A percentile compares a stretch with the other conserved stretches of the same genome.
These are phyloP conservation scores for rapeseed (Brassica napus) DNA, from an alignment of 345 rosid genomes.

Conservation along the genomic window DNA sequence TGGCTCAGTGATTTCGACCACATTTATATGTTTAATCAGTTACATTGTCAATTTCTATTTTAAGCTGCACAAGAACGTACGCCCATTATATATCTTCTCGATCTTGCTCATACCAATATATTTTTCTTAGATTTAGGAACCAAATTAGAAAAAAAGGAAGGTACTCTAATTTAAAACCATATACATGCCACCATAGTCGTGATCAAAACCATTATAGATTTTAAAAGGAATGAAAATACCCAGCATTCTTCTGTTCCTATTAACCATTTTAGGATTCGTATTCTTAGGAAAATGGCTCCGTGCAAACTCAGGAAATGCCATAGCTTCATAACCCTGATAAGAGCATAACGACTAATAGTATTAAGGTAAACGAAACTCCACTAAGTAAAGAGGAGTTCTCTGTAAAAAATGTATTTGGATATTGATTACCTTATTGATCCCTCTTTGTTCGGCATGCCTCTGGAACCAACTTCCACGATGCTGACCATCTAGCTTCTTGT, in stretches of 20 bases:
- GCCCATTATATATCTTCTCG: too few species aligned
- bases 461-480: slow-evolving; percentile 53
- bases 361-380: neutral
- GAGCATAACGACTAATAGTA: neutral
- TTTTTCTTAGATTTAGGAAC: too few species aligned
- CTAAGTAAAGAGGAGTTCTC: neutral
- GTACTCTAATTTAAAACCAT: neutral
- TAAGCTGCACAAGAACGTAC: too few species aligned
- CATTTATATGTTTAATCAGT: too few species aligned
- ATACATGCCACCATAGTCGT: too few species aligned
- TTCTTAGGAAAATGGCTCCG: slow-evolving; percentile 86
- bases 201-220: too few species aligned
- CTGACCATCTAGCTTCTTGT: slow-evolving; percentile 41
- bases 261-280: slow-evolving; percentile 89
- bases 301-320: too few species aligned
- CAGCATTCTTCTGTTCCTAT: slow-evolving; percentile 90
- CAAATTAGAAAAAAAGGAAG: too few species aligned
- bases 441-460: slow-evolving; percentile 58
- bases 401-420: neutral
- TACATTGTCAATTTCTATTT: too few species aligned
- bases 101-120: too few species aligned
- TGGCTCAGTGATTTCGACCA: too few species aligned
- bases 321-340: slow-evolving; percentile 52
- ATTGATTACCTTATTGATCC: slow-evolving; percentile 48
- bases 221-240: slow-evolving; percentile 33